Conservation (phyloP, 208 protist genomes). For the Leishmania amazonensis region DNA sequence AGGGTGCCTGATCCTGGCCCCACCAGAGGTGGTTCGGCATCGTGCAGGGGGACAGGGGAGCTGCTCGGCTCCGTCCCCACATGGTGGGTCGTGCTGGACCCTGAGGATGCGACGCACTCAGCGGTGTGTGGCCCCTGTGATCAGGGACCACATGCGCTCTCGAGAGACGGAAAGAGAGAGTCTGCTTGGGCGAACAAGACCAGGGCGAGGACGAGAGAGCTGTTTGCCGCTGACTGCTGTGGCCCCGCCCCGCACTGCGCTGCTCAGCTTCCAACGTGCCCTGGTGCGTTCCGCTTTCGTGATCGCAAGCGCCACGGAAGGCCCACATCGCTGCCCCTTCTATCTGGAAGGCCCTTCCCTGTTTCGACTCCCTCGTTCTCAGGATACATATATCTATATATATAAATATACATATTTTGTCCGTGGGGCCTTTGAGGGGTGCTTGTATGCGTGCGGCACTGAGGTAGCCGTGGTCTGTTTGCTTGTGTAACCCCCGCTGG, state of each 20-base stretch:
- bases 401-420: background rate
- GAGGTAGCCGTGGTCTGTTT: background rate
- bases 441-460: background rate
- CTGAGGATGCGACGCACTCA: background rate
- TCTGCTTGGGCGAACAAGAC: too few relatives aligned
- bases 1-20: background rate
- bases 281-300: background rate
- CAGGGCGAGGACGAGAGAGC: too few relatives aligned
- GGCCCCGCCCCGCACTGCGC: background rate
- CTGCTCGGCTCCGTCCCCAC: background rate
- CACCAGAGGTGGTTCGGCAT: background rate
- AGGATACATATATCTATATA: background rate
- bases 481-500: background rate
- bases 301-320: background rate
- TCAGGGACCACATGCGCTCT: background rate
- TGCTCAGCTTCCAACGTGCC: background rate
- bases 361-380: background rate
- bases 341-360: background rate
- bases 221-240: background rate
- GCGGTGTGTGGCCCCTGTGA: background rate
- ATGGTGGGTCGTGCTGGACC: background rate
- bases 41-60: background rate
- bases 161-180: background rate
- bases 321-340: background rate
- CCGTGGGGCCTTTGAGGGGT: background rate